Percentiles rank a stretch among this genome's conserved stretches.
phyloP scores from a whole-genome alignment of 257 asterid species.

The Echium plantagineum region DNA sequence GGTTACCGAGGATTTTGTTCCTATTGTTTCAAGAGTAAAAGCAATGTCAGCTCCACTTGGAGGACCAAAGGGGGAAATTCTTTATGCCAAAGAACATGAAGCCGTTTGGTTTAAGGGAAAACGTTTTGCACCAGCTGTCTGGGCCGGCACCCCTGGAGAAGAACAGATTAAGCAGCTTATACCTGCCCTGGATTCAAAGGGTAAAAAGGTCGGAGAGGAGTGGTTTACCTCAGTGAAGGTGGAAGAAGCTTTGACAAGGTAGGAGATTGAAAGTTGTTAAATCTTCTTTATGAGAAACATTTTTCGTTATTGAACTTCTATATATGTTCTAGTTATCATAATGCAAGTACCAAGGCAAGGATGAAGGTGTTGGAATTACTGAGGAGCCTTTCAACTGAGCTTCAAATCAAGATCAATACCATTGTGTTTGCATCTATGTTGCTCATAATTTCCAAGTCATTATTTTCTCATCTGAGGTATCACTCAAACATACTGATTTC shows the following conservation, averaged over 20 bases:
- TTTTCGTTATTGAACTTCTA: background rate
- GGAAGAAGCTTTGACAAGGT: conserved; percentile 72
- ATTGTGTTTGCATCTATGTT: conserved; percentile 84
- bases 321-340: conserved; percentile 57
- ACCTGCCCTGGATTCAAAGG: conserved; percentile 88
- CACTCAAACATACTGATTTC: conserved; percentile 1
- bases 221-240: conserved; percentile 89
- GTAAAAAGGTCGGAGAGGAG: conserved; percentile 92
- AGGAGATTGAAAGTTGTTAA: conserved; percentile 1
- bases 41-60: conserved; percentile 69
- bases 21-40: conserved; percentile 70
- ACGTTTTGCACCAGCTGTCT: conserved; percentile 61
- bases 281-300: conserved; percentile 1
- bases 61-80: conserved; percentile 88
- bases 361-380: conserved; percentile 66
- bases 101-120: conserved; percentile 95
- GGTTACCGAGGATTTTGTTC: conserved; percentile 77
- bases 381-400: conserved; percentile 71
- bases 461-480: conserved; percentile 82
- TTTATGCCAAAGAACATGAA: conserved; percentile 83
- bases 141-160: conserved; percentile 81
- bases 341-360: conserved; percentile 65
- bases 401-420: conserved; percentile 69
- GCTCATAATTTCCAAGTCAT: conserved; percentile 84
- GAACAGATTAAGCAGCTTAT: conserved; percentile 70